Evolutionary conservation across 75 land plant genomes (phyloP), one percentile per base, ranked within the genome.

Genomic region (Pseudotsuga menziesii): DNA sequence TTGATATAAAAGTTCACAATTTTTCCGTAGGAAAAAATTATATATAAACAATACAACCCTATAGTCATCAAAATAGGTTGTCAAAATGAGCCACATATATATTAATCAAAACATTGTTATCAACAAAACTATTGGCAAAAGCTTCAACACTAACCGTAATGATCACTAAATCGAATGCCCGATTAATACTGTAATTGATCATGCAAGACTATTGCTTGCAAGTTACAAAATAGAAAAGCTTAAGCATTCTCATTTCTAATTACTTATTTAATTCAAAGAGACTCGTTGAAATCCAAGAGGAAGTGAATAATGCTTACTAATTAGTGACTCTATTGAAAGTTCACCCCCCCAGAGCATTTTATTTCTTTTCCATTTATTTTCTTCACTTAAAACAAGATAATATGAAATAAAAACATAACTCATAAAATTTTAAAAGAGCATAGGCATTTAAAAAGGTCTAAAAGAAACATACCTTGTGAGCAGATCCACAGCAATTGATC

Each of bases 401-500:
- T 5, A n/a, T 19, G 15, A 15, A 64, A 64, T 25, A 17, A 25
- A 14, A 62, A 23, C 4, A 32, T 32, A 64, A 63, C 26, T 64
- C 69, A 26, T 64, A 35, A 64, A 35, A 29, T 3, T 35, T 32
- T 48, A 48, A 48, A 48, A 48, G 54, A 48, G 54, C 54, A 64
- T 32, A 32, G 19, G 15, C 41, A 32, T 23, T 19, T 41, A 26
- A 9, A 20, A 78, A 75, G 16, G 54, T 22, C 56, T 16, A 20
- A 27, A 35, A 15, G 17, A 52, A 29, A 61, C 57, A 62, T 39
- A 96, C 99, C 90, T 92, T 83, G 88, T 77, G 25, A 96, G 83
- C 58, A 90, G 93, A 56, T 96, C 89, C 41, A 96, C 99, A 44
- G 98, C 95, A 58, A 57, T 60, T 13, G 99, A 94, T n/a, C 99